Evolutionary conservation across 148 eudicot species (phyloP), one percentile per base, ranked within the genome.

Genomic region (Chenopodium formosanum): DNA sequence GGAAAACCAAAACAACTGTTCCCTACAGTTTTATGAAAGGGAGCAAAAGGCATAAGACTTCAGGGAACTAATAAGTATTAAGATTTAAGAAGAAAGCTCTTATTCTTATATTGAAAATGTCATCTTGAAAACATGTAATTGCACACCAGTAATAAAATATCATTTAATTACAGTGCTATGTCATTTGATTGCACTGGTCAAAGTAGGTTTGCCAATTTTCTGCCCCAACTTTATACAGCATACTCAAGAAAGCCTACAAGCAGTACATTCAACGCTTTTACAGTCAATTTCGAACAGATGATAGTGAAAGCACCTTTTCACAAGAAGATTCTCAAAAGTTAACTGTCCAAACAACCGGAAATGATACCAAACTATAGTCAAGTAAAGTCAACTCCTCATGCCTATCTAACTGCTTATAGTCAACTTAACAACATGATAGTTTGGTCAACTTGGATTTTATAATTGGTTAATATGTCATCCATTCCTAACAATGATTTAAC

Each of bases 1-100:
- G 94, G 86, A 94, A 94, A 85, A 94, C 88, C 67, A 94, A 88
- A 75, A 92, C 87, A 9, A 92, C 88, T 9, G 97, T 94, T 70
- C 97, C 97, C 97, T 94, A 32, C 70, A 9, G 22, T n/a, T 29
- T 67, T 70, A 23, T 11, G 46, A 47, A 29, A 79, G 48, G 44
- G 44, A 40, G 17, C 29, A 9, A 12, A 11, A n/a, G 48, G 32
- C 19, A 73, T 48, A 44, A 62, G 16, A 82, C 34, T 60, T 79
- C 71, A 50, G 11, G 66, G 20, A 75, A 31, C 73, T 25, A 14
- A 77, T 22, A 40, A 37, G 10, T 9, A 12, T 40, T 40, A 40
- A 40, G 44, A 34, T 53, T 31, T 7, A 58, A 69, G 58, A 58
- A 31, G 11, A 63, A 7, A 9, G 27, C 25, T 17, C 64, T 75